Evolutionary conservation across 1,284 basidiomycete genomes (phyloP).

Genomic region (Takashimella tepidaria): DNA sequence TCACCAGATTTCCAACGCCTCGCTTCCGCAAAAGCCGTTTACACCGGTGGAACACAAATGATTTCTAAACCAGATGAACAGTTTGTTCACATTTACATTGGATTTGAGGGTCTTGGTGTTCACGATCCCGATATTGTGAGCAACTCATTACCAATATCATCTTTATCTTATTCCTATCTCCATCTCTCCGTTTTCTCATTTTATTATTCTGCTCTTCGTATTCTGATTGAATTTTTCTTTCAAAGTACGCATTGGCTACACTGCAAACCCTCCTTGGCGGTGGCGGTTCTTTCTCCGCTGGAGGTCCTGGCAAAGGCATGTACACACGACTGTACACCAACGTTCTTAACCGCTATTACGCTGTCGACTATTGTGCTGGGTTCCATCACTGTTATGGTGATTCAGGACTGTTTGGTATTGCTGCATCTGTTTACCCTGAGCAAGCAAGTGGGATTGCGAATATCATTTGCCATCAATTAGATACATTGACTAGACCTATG

Average conservation of each 20-base stretch:
- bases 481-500: conserved; percentile 49
- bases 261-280: conserved; percentile 94
- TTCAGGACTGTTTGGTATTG: conserved; percentile 88
- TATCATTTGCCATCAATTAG: conserved; percentile 74
- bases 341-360: conserved; percentile 89
- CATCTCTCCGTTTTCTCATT: not conserved
- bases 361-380: conserved; percentile 93
- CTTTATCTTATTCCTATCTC: not conserved
- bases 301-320: conserved; percentile 98
- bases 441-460: conserved; percentile 66
- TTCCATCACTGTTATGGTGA: conserved; percentile 98
- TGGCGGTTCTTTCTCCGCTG: conserved; percentile 64
- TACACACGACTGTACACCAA: conserved; percentile 97
- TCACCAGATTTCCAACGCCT: conserved; percentile 42
- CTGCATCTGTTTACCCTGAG: conserved; percentile 76
- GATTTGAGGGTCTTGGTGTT: conserved; percentile 87
- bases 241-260: conserved; percentile 81
- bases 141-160: conserved; percentile 1
- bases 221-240: not conserved
- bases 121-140: conserved; percentile 78
- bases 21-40: conserved; percentile 56
- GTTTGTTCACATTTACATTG: conserved; percentile 90
- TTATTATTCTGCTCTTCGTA: not conserved
- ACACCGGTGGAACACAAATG: conserved; percentile 77
- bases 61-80: conserved; percentile 62